Evolutionary conservation across 768 basidiomycete genomes (phyloP).

Genomic region (Coprinellus micaceus): DNA sequence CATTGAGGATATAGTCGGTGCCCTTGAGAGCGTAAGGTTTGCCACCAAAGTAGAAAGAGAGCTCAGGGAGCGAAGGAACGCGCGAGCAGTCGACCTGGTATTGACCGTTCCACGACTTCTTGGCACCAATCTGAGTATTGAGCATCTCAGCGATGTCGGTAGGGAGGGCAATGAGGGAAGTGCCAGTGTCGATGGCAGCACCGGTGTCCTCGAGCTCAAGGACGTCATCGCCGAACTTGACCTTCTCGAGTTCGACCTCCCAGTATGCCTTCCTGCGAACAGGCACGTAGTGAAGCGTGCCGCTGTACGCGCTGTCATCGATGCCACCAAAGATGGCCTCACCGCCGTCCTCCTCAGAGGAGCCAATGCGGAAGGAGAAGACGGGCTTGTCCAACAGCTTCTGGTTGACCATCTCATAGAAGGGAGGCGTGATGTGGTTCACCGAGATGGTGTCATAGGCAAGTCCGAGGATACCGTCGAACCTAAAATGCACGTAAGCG

Average conservation of each 20-base stretch:
- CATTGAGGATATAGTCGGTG: conserved; percentile 84
- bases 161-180: conserved; percentile 90
- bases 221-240: conserved; percentile 80
- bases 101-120: conserved; percentile 94
- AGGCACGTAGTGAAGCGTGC: conserved; percentile 82
- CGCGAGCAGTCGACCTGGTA: conserved; percentile 87
- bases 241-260: conserved; percentile 92
- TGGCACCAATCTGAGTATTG: conserved; percentile 92
- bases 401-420: conserved; percentile 88
- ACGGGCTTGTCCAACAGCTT: conserved; percentile 79
- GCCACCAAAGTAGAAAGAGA: conserved; percentile 81
- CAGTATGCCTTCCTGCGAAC: conserved; percentile 95
- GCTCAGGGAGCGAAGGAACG: conserved; percentile 78
- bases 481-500: conserved; percentile 42
- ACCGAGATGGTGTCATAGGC: conserved; percentile 95
- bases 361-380: conserved; percentile 92
- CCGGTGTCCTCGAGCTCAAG: conserved; percentile 93
- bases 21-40: conserved; percentile 76
- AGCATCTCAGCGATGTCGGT: conserved; percentile 97
- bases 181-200: conserved; percentile 90
- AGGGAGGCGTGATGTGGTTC: conserved; percentile 88
- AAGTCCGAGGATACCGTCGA: conserved; percentile 93
- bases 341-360: conserved; percentile 83
- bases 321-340: conserved; percentile 92
- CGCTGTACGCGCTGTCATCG: conserved; percentile 71